These are phyloP conservation scores for Diversispora eburnea DNA, from an alignment of 192 early-diverging fungal species.

Conservation along the genomic window DNA sequence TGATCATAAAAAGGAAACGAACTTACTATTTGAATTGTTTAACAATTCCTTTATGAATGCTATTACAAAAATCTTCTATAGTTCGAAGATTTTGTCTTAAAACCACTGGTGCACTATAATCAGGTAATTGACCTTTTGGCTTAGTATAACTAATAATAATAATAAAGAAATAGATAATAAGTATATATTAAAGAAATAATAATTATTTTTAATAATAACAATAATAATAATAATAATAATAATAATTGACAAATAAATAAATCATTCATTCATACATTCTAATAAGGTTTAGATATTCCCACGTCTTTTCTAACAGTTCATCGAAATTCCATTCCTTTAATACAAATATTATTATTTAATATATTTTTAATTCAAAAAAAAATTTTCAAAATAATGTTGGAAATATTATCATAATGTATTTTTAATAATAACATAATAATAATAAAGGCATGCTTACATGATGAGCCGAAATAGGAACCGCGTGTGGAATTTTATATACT, in stretches of 20 bases:
- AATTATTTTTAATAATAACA: not conserved
- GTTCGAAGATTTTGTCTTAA: slow-evolving; percentile 63
- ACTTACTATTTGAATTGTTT: slow-evolving; percentile 82
- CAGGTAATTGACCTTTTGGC: slow-evolving; percentile 93
- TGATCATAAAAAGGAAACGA: not conserved
- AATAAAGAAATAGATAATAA: not conserved
- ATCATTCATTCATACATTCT: slow-evolving; percentile 56
- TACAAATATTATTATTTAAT: too few relatives aligned
- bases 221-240: not conserved
- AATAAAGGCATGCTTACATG: slow-evolving; percentile 7
- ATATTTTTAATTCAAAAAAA: too few relatives aligned
- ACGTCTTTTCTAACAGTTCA: slow-evolving; percentile 81
- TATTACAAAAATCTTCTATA: slow-evolving; percentile 93
- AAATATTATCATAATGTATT: not conserved
- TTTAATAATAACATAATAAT: not conserved
- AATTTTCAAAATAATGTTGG: too few relatives aligned
- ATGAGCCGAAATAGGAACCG: slow-evolving; percentile 68
- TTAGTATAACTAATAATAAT: slow-evolving; percentile 59
- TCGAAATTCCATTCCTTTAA: slow-evolving; percentile 81
- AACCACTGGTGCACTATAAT: slow-evolving; percentile 92
- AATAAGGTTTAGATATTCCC: slow-evolving; percentile 70
- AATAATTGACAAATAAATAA: too few relatives aligned
- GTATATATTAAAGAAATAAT: not conserved
- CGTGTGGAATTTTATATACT: slow-evolving; percentile 94
- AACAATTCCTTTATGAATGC: slow-evolving; percentile 91